A percentile compares a stretch with the other conserved stretches of the same genome.
These are phyloP conservation scores for Cutaneotrichosporon sp. DNA, from an alignment of 1,284 basidiomycete species.

Conservation along the genomic window DNA sequence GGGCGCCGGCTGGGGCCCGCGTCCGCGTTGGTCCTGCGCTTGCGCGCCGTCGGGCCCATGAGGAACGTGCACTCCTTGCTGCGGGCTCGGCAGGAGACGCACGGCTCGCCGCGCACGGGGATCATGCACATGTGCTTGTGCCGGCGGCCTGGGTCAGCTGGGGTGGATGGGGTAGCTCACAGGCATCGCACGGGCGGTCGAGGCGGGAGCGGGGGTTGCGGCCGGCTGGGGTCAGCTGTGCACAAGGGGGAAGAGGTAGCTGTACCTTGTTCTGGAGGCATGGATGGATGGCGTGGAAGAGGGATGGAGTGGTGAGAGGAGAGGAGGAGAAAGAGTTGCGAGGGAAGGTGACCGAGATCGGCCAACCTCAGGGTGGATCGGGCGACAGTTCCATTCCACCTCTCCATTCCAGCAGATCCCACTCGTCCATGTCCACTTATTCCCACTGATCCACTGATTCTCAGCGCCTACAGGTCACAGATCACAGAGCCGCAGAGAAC, in stretches of 20 bases:
- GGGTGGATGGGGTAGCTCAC: background rate
- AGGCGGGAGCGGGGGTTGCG: constrained; percentile 17
- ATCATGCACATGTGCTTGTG: constrained; percentile 39
- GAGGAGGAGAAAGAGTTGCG: background rate
- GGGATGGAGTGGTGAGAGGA: background rate
- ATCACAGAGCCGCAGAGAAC: too few species aligned
- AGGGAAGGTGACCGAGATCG: background rate
- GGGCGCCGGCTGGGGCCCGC: background rate
- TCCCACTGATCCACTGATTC: too few species aligned
- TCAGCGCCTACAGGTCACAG: too few species aligned
- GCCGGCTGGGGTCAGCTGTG: background rate
- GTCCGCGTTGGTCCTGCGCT: constrained; percentile 21
- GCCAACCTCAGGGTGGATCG: background rate
- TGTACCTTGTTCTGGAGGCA: background rate
- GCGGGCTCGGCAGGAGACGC: constrained; percentile 30
- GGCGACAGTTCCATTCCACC: too few species aligned
- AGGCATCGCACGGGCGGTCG: constrained; percentile 21
- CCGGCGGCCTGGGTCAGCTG: constrained; percentile 26
- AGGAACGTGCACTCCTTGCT: constrained; percentile 34
- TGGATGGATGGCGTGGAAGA: background rate
- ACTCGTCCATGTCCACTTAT: too few species aligned
- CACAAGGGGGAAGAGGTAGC: too few species aligned
- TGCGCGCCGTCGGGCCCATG: constrained; percentile 30
- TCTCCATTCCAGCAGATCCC: too few species aligned
- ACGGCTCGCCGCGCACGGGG: constrained; percentile 29